Evolutionary conservation across 2,329 filamentous ascomycete genomes (phyloP).

Genomic region (Thelonectria olida): DNA sequence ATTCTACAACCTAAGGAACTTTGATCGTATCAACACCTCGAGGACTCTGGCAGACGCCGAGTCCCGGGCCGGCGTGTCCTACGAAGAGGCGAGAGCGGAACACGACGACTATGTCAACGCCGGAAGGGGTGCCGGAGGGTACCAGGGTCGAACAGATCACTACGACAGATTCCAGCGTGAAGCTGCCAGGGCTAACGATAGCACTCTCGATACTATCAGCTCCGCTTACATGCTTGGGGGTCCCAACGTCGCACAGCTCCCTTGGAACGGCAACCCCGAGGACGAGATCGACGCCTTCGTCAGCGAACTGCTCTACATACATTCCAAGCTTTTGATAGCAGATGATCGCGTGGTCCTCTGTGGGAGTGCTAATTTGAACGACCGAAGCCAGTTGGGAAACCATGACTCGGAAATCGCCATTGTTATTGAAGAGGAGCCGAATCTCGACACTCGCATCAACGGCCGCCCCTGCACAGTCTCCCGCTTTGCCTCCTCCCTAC

Average conservation of each 20-base stretch:
- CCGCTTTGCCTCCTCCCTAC: slow-evolving; percentile 80
- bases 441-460: slow-evolving; percentile 77
- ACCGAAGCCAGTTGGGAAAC: slow-evolving; percentile 78
- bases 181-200: slow-evolving; percentile 62
- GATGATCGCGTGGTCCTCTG: slow-evolving; percentile 86
- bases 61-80: slow-evolving; percentile 70
- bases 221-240: slow-evolving; percentile 86
- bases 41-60: slow-evolving; percentile 69
- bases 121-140: slow-evolving; percentile 41
- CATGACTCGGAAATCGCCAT: slow-evolving; percentile 94
- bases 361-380: slow-evolving; percentile 71
- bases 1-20: slow-evolving; percentile 87
- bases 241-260: slow-evolving; percentile 68
- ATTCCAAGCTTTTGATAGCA: slow-evolving; percentile 79
- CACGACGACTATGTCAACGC: slow-evolving; percentile 67
- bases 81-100: slow-evolving; percentile 72
- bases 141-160: slow-evolving; percentile 46
- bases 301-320: slow-evolving; percentile 69
- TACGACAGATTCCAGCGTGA: slow-evolving; percentile 80
- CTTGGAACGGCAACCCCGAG: slow-evolving; percentile 64
- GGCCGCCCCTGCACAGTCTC: slow-evolving; percentile 77
- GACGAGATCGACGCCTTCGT: slow-evolving; percentile 69
- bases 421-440: slow-evolving; percentile 82
- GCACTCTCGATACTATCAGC: slow-evolving; percentile 78
- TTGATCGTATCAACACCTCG: slow-evolving; percentile 82